Conservation (phyloP, 106 monocot species). For the Platanthera zijinensis region DNA sequence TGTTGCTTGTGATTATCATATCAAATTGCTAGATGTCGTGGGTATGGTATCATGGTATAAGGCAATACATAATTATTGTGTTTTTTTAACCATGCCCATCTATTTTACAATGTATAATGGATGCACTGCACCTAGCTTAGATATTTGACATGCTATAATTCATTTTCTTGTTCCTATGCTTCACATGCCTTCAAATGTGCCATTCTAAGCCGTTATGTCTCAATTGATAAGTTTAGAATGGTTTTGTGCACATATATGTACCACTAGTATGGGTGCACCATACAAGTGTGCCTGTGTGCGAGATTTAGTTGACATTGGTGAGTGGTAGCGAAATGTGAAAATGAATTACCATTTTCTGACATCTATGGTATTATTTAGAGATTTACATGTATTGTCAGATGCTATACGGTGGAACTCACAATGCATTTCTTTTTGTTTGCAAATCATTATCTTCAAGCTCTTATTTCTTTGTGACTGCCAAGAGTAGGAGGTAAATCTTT, state of each 20-base stretch:
- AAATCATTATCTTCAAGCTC: not conserved
- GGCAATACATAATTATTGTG: not conserved
- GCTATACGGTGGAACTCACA: not conserved
- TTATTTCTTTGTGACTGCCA: no score
- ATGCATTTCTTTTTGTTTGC: not conserved
- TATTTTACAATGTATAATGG: not conserved
- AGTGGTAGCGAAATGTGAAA: not conserved
- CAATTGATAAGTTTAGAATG: not conserved
- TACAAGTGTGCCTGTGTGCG: not conserved
- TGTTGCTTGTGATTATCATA: not conserved
- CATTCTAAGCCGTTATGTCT: not conserved
- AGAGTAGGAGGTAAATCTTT: no score
- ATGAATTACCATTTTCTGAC: not conserved
- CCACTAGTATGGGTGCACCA: not conserved
- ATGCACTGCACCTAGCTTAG: not conserved
- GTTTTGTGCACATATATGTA: not conserved
- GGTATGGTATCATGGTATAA: not conserved
- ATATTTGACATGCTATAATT: not conserved
- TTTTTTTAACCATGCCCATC: not conserved
- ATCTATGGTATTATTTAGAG: not conserved
- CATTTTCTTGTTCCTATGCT: not conserved
- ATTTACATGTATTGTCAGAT: not conserved
- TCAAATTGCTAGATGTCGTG: not conserved
- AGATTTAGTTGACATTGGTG: not conserved
- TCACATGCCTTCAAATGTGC: not conserved